Conservation (phyloP, 768 basidiomycete genomes). For the Boletus insuetus region DNA sequence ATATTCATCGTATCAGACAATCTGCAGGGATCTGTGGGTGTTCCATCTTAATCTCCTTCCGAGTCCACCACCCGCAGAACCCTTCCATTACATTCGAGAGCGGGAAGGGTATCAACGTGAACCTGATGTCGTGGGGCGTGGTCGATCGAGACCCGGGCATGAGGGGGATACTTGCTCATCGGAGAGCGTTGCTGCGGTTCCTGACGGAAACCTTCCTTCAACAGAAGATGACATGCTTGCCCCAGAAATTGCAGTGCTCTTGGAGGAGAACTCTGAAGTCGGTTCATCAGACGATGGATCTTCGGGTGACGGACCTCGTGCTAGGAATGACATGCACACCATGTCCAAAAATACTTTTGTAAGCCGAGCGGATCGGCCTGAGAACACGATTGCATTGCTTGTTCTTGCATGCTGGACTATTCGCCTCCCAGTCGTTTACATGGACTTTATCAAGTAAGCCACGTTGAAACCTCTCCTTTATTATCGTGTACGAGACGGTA, state of each 20-base stretch:
- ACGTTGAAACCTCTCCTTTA: not conserved
- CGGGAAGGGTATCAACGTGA: conserved; percentile 23
- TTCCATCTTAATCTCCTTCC: conserved; percentile 65
- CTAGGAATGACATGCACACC: conserved; percentile 3
- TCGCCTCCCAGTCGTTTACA: conserved; percentile 71
- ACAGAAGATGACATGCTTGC: conserved; percentile 25
- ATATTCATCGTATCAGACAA: conserved; percentile 41
- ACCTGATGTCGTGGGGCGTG: not conserved
- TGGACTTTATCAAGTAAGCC: conserved; percentile 70
- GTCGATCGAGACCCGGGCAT: conserved; percentile 16
- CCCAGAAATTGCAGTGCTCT: conserved; percentile 39
- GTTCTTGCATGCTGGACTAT: conserved; percentile 77
- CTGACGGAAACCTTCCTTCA: conserved; percentile 9
- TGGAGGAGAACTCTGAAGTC: conserved; percentile 38
- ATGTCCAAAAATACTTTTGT: conserved; percentile 17
- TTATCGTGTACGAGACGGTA: not conserved
- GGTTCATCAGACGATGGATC: conserved; percentile 30
- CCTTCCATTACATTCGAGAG: conserved; percentile 47
- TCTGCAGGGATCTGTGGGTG: conserved; percentile 82
- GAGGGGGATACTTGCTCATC: conserved; percentile 5
- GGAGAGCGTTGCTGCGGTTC: conserved; percentile 10
- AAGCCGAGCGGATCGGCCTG: conserved; percentile 38
- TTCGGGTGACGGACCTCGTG: conserved; percentile 13
- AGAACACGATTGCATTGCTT: conserved; percentile 62
- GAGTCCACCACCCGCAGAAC: conserved; percentile 59